Evolutionary conservation across 2,329 filamentous ascomycete genomes (phyloP).

Genomic region (Alternaria conjuncta): DNA sequence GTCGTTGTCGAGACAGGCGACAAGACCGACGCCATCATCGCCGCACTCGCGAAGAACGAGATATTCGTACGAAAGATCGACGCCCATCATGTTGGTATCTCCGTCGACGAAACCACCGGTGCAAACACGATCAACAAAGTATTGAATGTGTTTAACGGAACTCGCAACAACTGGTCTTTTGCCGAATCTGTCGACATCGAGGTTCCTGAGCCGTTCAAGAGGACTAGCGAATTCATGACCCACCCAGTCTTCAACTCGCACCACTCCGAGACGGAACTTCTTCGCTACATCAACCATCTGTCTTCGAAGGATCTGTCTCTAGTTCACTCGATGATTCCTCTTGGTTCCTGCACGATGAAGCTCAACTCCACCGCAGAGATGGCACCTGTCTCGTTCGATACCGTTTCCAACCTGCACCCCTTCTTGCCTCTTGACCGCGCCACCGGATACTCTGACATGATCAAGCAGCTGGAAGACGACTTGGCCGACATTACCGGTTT

Average conservation of each 20-base stretch:
- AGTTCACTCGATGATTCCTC: conserved; percentile 95
- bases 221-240: conserved; percentile 78
- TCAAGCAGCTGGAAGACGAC: conserved; percentile 75
- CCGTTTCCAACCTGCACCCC: conserved; percentile 82
- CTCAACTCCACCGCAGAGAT: conserved; percentile 94
- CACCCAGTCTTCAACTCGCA: conserved; percentile 95
- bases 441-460: conserved; percentile 72
- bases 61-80: conserved; percentile 69
- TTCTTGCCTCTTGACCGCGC: conserved; percentile 71
- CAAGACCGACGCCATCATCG: conserved; percentile 60
- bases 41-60: conserved; percentile 57
- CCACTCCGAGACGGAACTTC: conserved; percentile 91
- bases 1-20: conserved; percentile 66
- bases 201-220: conserved; percentile 64
- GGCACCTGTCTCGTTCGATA: conserved; percentile 79
- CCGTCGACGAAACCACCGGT: conserved; percentile 76
- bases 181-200: conserved; percentile 24
- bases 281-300: conserved; percentile 91
- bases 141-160: conserved; percentile 61
- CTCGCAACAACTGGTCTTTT: conserved; percentile 40
- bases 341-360: conserved; percentile 99
- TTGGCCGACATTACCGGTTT: conserved; percentile 87
- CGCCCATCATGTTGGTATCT: conserved; percentile 70
- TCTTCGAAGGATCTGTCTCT: conserved; percentile 94
- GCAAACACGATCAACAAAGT: conserved; percentile 64